Evolutionary conservation across 225 moss, liverwort and hornwort genomes (phyloP).

Genomic region (Thuidium tamariscinum): DNA sequence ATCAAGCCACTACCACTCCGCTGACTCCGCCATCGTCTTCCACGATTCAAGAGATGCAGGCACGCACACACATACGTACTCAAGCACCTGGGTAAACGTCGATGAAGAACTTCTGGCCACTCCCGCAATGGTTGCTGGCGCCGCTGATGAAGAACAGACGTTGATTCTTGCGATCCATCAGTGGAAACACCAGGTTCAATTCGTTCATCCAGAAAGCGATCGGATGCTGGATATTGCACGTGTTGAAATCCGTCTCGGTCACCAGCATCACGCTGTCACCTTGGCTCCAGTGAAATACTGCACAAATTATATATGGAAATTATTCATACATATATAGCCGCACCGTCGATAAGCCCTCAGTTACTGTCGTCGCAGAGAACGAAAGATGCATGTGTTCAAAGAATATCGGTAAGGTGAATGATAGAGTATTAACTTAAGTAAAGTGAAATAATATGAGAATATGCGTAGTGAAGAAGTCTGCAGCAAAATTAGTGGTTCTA

Average conservation of each 20-base stretch:
- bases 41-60: background rate
- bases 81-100: background rate
- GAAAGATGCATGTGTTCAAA: background rate
- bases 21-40: background rate
- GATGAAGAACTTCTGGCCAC: background rate
- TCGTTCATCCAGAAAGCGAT: background rate
- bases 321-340: background rate
- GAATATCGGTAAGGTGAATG: background rate
- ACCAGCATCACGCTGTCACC: background rate
- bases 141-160: background rate
- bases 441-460: no score
- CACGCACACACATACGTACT: no score
- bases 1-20: background rate
- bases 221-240: background rate
- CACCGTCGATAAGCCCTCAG: background rate
- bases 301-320: background rate
- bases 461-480: background rate
- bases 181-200: background rate
- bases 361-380: background rate
- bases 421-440: no score
- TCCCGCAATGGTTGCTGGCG: background rate
- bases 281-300: background rate
- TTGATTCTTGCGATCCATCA: background rate
- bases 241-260: background rate
- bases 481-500: background rate